Percentiles rank a stretch among this genome's conserved stretches.
Evolutionary conservation across 495 filamentous ascomycete genomes (phyloP).

Genomic region (Podospora pseudopauciseta): DNA sequence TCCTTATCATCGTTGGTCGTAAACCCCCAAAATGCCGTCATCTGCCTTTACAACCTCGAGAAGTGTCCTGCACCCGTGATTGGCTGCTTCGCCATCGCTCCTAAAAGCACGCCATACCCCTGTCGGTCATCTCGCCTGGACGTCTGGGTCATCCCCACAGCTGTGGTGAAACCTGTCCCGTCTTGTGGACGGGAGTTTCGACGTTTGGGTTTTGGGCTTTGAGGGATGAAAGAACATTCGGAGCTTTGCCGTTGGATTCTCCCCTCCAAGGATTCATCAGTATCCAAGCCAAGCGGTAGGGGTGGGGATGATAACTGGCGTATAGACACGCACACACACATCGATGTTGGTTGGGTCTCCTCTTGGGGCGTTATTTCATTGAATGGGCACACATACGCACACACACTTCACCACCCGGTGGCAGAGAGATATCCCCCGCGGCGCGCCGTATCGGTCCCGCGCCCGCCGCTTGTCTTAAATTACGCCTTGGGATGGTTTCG

Average conservation of each 20-base stretch:
- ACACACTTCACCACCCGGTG: background rate
- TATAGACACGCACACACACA: background rate
- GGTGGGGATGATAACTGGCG: background rate
- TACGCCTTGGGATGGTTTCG: constrained; percentile 20
- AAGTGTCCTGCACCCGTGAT: background rate
- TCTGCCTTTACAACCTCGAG: background rate
- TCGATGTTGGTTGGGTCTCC: background rate
- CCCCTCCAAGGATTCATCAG: background rate
- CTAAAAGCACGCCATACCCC: constrained; percentile 13
- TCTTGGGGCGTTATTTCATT: background rate
- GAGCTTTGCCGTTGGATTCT: background rate
- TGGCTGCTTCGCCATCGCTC: constrained; percentile 7
- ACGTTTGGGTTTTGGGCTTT: background rate
- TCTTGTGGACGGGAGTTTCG: background rate
- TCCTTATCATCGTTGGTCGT: background rate
- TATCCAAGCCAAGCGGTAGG: background rate
- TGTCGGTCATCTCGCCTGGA: background rate
- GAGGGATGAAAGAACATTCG: background rate
- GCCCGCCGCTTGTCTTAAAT: constrained; percentile 12
- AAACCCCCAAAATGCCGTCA: background rate
- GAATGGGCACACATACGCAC: background rate
- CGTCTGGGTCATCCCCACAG: background rate
- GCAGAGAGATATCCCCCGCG: constrained; percentile 1
- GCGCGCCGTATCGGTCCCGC: constrained; percentile 2
- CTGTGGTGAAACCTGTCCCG: background rate